A percentile compares a stretch with the other conserved stretches of the same genome.
These are phyloP conservation scores for Neoboletus subvelutipes DNA, from an alignment of 768 basidiomycete species.

Conservation along the genomic window DNA sequence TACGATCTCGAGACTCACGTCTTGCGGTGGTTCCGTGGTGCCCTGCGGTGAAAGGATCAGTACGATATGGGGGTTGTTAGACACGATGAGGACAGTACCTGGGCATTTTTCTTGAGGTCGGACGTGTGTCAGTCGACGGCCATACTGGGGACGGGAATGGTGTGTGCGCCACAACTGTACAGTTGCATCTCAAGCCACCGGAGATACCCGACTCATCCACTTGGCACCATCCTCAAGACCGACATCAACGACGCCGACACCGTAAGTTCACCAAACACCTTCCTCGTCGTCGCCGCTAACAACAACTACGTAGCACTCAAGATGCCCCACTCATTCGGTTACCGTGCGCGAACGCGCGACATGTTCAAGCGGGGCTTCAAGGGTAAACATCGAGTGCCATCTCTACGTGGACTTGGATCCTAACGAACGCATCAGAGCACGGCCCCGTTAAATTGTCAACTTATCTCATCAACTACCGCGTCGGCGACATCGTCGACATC, in stretches of 20 bases:
- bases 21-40: conserved; percentile 90
- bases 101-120: conserved; percentile 77
- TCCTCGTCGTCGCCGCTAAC: conserved; percentile 14
- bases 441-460: conserved; percentile 90
- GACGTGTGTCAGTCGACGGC: conserved; percentile 25
- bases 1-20: conserved; percentile 87
- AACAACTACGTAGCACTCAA: conserved; percentile 49
- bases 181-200: conserved; percentile 66
- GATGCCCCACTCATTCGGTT: conserved; percentile 99
- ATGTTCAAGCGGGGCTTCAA: conserved; percentile 99
- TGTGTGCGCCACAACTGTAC: conserved; percentile 58
- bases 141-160: conserved; percentile 40
- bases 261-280: conserved; percentile 39
- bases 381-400: conserved; percentile 50
- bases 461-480: conserved; percentile 87
- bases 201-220: conserved; percentile 44
- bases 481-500: conserved; percentile 99
- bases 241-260: conserved; percentile 48
- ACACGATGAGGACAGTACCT: conserved; percentile 53
- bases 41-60: conserved; percentile 52
- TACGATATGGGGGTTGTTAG: neutral
- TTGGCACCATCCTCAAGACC: conserved; percentile 41
- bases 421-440: conserved; percentile 57
- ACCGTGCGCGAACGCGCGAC: conserved; percentile 99
- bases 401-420: conserved; percentile 9